Evolutionary conservation across 768 basidiomycete species (phyloP).

Genomic region (Lanmaoa pseudosensibilis): DNA sequence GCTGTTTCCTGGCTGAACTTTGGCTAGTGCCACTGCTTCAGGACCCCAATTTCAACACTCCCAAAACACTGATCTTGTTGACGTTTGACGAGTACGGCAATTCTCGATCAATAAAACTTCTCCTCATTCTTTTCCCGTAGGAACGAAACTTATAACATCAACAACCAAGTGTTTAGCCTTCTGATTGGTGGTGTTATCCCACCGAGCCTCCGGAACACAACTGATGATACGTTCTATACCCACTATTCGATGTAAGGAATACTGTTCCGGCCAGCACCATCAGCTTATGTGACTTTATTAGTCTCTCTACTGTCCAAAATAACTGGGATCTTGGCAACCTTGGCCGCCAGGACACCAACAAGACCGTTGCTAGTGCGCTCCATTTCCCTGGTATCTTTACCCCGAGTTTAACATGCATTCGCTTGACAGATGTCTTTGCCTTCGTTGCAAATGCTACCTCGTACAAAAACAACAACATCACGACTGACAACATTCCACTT

Average conservation of each 20-base stretch:
- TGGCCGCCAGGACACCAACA: conserved; percentile 57
- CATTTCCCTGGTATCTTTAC: background rate
- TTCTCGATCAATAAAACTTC: background rate
- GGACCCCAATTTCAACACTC: conserved; percentile 52
- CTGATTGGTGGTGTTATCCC: conserved; percentile 51
- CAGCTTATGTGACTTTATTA: conserved; percentile 7
- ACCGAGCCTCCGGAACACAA: conserved; percentile 38
- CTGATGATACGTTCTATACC: conserved; percentile 55
- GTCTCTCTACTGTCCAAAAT: conserved; percentile 52
- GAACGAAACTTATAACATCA: conserved; percentile 34
- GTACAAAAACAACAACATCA: conserved; percentile 41
- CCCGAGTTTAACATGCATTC: background rate
- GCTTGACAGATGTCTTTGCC: conserved; percentile 47
- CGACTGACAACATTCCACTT: conserved; percentile 30
- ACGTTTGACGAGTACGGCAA: conserved; percentile 61
- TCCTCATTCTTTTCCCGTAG: conserved; percentile 6
- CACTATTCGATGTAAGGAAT: conserved; percentile 51
- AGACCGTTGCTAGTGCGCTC: conserved; percentile 29
- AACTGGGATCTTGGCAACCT: conserved; percentile 65
- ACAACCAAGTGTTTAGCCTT: conserved; percentile 49
- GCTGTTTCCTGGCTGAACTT: conserved; percentile 44
- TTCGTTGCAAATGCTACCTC: conserved; percentile 48
- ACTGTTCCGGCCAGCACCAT: background rate
- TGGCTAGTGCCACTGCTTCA: conserved; percentile 54
- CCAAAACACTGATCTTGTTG: conserved; percentile 54